Evolutionary conservation across 2,329 filamentous ascomycete species (phyloP).

Genomic region (Keithomyces neogunnii): DNA sequence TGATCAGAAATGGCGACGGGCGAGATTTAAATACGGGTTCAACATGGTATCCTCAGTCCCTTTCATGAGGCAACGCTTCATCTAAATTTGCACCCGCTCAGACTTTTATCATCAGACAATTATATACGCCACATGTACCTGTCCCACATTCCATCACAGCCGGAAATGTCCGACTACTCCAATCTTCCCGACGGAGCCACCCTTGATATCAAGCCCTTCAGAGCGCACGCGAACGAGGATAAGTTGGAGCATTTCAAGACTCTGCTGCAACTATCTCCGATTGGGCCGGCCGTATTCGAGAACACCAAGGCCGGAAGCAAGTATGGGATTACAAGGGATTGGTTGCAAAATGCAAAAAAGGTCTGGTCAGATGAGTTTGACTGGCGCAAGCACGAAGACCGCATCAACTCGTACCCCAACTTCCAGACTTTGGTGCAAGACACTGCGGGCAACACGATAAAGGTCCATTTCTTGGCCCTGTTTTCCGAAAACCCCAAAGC

Average conservation of each 20-base stretch:
- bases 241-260: conserved; percentile 36
- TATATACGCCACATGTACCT: too few species aligned
- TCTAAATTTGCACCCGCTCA: too few species aligned
- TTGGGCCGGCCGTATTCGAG: conserved; percentile 40
- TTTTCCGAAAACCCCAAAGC: conserved; percentile 43
- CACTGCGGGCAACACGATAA: conserved; percentile 21
- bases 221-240: conserved; percentile 29
- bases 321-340: conserved; percentile 28
- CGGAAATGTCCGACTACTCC: conserved; percentile 6
- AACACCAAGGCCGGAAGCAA: conserved; percentile 31
- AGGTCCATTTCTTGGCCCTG: conserved; percentile 45
- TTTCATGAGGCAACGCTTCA: too few species aligned
- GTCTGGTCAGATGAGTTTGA: conserved; percentile 36
- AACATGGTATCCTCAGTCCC: too few species aligned
- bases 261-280: conserved; percentile 36
- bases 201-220: conserved; percentile 23
- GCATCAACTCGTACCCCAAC: conserved; percentile 40
- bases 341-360: conserved; percentile 31
- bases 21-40: too few species aligned
- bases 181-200: conserved; percentile 3
- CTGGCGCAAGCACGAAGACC: conserved; percentile 29
- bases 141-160: too few species aligned
- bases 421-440: conserved; percentile 33
- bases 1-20: too few species aligned
- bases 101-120: too few species aligned